phyloP scores from a whole-genome alignment of 2,329 filamentous ascomycete species.

The Ascochyta pisi region DNA sequence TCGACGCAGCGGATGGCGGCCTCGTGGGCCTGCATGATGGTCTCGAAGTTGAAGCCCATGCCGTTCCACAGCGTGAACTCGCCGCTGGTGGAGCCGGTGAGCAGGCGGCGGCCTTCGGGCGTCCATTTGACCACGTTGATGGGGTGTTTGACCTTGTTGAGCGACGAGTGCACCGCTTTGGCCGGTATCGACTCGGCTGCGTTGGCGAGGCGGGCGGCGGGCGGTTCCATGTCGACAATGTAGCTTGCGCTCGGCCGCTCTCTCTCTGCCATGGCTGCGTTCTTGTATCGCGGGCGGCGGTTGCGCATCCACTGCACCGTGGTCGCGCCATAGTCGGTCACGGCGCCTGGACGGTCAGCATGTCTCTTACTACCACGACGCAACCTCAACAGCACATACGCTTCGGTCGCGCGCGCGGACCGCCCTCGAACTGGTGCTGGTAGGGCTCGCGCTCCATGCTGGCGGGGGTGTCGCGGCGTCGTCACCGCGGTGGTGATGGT shows the following conservation, averaged over 20 bases:
- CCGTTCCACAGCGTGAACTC: conserved; percentile 99
- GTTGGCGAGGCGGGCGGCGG: conserved; percentile 73
- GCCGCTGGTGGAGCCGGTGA: conserved; percentile 94
- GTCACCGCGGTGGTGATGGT: neutral
- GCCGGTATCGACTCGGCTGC: conserved; percentile 88
- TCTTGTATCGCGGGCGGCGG: conserved; percentile 77
- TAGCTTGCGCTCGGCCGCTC: conserved; percentile 90
- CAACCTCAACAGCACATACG: conserved; percentile 25
- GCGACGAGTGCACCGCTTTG: conserved; percentile 96
- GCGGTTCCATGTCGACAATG: conserved; percentile 90
- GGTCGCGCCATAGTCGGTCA: conserved; percentile 91
- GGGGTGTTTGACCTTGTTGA: conserved; percentile 97
- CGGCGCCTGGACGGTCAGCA: conserved; percentile 67
- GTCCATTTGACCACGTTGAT: conserved; percentile 98
- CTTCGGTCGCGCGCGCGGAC: conserved; percentile 44
- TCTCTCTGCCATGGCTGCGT: conserved; percentile 72
- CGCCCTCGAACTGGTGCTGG: conserved; percentile 43
- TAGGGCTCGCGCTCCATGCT: conserved; percentile 49
- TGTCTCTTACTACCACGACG: neutral
- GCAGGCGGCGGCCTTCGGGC: conserved; percentile 86
- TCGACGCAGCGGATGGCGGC: conserved; percentile 80
- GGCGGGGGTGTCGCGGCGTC: neutral
- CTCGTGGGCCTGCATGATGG: conserved; percentile 97
- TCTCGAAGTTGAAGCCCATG: conserved; percentile 99
- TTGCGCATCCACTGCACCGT: conserved; percentile 91